Conservation (phyloP, 805 yeast species). For the Wickerhamiella galacta region DNA sequence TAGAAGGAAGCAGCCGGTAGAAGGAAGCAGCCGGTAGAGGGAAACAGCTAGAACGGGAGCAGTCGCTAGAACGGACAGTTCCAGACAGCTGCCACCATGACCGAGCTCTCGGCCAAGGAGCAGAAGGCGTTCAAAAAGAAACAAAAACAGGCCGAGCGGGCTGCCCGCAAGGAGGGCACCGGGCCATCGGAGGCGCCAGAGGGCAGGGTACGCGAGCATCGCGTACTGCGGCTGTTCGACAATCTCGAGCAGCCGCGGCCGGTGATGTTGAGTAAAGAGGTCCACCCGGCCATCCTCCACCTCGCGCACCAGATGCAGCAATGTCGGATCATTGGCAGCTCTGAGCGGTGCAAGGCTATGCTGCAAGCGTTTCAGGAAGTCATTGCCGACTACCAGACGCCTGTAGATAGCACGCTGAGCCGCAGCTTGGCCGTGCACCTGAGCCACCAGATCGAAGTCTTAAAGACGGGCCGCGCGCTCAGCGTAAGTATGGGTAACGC, state of each 20-base stretch:
- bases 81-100: too few relatives aligned
- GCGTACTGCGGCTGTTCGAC: constrained; percentile 21
- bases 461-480: constrained; percentile 80
- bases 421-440: constrained; percentile 79
- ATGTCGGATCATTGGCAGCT: constrained; percentile 79
- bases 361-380: constrained; percentile 68
- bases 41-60: too few relatives aligned
- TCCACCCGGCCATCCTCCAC: constrained; percentile 73
- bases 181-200: constrained; percentile 20
- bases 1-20: too few relatives aligned
- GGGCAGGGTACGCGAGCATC: neutral
- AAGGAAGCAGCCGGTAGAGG: too few relatives aligned
- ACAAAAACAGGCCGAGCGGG: constrained; percentile 84
- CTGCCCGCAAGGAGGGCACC: constrained; percentile 62
- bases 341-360: constrained; percentile 71
- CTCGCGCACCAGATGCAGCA: constrained; percentile 68
- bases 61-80: too few relatives aligned
- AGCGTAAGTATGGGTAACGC: constrained; percentile 95
- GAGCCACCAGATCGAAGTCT: constrained; percentile 81
- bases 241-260: constrained; percentile 23
- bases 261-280: constrained; percentile 39
- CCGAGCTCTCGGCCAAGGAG: constrained; percentile 43
- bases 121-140: constrained; percentile 73
- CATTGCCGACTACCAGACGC: constrained; percentile 67
- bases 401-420: constrained; percentile 66